Base-by-base conservation (phyloP, 345 rosid species). In the Noccaea caerulescens region DNA sequence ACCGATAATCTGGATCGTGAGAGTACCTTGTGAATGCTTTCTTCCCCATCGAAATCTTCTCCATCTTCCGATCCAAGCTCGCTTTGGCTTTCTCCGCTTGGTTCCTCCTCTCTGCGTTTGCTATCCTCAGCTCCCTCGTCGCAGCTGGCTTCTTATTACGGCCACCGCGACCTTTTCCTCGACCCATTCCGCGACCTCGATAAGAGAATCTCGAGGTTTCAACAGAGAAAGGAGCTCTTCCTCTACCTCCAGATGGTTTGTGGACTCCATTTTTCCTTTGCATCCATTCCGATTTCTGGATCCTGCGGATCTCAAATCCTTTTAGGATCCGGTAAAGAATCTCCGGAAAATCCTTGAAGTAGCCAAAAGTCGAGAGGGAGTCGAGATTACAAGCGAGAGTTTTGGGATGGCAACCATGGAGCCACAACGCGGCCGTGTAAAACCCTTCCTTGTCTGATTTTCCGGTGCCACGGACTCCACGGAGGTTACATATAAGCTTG, bases 391-490 rank as follows among this genome's bases (percentile, higher is more conserved):
- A 80, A 0, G 93, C 87, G 2, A 90, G 76, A 0, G 92, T 88
- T 66, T 79, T 80, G 3, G 97, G 95, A 66, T 85, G 88, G 58
- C 77, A 33, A 10, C 66, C 47, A 45, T 85, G 86, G 11, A 88
- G 80, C 92, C 92, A 90, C 16, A 81, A 38, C 3, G 92, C 88
- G 3, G 85, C 84, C 0, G 80, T 63, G 39, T 81, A 82, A 76
- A 84, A 90, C 13, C 93, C 96, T 75, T 84, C 86, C 72, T 80
- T 86, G 50, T 90, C 88, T 0, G 85, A 76, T 47, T 90, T 86
- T 4, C 90, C 89, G 0, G 85, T 82, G 23, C 97, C 89, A 0
- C 87, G 86, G 1, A 90, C 86, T 10, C 94, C 92, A 1, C 90
- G 80, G 8, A 90, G 83, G 59, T 88, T 83, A 45, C 86, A 86